Conservation (phyloP, 495 filamentous ascomycete genomes). For the Hypomontagnella submonticulosa region DNA sequence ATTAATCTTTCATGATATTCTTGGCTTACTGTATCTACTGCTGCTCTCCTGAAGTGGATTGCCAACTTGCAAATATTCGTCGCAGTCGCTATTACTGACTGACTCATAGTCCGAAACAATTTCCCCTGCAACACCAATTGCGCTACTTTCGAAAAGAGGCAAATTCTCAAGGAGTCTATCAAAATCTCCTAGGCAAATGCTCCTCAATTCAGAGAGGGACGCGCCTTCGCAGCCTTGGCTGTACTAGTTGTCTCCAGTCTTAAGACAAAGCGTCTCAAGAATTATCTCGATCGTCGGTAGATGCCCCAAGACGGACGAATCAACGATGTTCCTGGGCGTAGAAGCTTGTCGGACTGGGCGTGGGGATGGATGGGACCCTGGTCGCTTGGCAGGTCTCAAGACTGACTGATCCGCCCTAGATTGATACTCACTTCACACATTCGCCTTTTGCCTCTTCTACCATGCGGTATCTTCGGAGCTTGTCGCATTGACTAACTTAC, state of each 20-base stretch:
- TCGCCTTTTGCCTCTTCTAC: constrained; percentile 29
- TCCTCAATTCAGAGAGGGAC: background rate
- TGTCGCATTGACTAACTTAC: constrained; percentile 41
- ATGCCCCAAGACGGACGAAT: constrained; percentile 21
- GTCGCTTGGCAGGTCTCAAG: constrained; percentile 56
- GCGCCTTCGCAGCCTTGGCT: constrained; percentile 21
- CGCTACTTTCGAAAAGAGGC: constrained; percentile 2
- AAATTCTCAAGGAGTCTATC: constrained; percentile 4
- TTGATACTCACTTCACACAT: constrained; percentile 45
- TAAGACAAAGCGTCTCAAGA: constrained; percentile 18
- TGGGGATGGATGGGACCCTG: constrained; percentile 28
- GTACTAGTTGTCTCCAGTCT: constrained; percentile 19
- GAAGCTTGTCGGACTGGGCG: constrained; percentile 33
- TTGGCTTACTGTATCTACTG: too few species aligned
- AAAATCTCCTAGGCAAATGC: background rate
- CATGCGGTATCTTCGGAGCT: constrained; percentile 17
- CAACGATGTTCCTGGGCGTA: constrained; percentile 20
- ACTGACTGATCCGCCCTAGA: constrained; percentile 44
- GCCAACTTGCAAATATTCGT: background rate
- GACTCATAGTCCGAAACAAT: constrained; percentile 2
- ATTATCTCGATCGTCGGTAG: constrained; percentile 25
- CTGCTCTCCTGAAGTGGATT: too few species aligned
- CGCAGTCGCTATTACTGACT: constrained; percentile 4
- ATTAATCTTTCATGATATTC: background rate
- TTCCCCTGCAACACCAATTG: background rate